Evolutionary conservation across 495 filamentous ascomycete genomes (phyloP).

Genomic region (Saxophila tyrrhenica): DNA sequence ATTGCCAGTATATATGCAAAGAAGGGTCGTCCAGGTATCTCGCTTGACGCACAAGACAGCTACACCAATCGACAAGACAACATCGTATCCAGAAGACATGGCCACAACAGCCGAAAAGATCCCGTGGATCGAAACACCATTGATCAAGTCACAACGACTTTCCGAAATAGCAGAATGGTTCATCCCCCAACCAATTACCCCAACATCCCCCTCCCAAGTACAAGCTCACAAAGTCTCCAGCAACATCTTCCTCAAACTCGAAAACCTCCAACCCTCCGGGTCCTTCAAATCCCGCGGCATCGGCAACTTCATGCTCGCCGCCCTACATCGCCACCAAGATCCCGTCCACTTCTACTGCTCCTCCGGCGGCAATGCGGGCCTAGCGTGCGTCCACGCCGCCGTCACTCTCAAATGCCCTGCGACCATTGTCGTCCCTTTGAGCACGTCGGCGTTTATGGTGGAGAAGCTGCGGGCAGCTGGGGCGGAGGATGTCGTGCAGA

Average conservation of each 20-base stretch:
- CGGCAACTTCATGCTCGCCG: conserved; percentile 63
- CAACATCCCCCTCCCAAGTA: not conserved
- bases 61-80: no score
- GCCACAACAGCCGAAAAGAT: conserved; percentile 7
- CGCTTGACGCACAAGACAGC: no score
- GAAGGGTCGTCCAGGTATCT: no score
- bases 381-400: conserved; percentile 82
- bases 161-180: conserved; percentile 64
- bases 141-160: conserved; percentile 54
- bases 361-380: conserved; percentile 82
- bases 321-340: conserved; percentile 32
- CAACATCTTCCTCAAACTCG: conserved; percentile 76
- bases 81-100: no score
- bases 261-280: conserved; percentile 82
- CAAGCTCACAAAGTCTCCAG: conserved; percentile 27
- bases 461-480: conserved; percentile 57
- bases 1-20: no score
- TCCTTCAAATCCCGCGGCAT: conserved; percentile 92
- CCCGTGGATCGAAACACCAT: conserved; percentile 64
- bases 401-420: conserved; percentile 49
- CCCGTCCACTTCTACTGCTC: conserved; percentile 74
- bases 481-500: conserved; percentile 57
- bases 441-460: conserved; percentile 59
- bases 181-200: not conserved
- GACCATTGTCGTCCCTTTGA: conserved; percentile 70